A percentile compares a stretch with the other conserved stretches of the same genome.
phyloP scores from a whole-genome alignment of 306 rosid species.

The Ormosia semicastrata region DNA sequence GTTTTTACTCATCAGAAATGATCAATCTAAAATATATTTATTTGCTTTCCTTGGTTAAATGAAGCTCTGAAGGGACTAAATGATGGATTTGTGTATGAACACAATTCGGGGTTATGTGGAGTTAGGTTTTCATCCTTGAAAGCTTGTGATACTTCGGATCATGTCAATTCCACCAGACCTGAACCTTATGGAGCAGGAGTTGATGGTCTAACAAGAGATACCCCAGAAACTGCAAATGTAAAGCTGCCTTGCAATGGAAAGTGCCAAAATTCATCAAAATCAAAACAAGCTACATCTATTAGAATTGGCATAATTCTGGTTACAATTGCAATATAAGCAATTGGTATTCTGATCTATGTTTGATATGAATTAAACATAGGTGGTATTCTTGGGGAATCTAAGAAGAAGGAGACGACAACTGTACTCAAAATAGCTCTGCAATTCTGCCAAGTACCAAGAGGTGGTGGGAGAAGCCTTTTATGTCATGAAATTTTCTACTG shows the following conservation, averaged over 20 bases:
- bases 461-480: constrained; percentile 34
- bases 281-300: constrained; percentile 47
- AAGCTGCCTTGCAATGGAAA: constrained; percentile 49
- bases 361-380: too few species aligned
- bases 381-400: constrained; percentile 1
- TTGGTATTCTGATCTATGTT: constrained; percentile 39
- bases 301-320: constrained; percentile 40
- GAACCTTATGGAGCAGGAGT: neutral
- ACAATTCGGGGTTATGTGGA: too few species aligned
- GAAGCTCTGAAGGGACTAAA: too few species aligned
- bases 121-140: too few species aligned
- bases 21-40: too few species aligned
- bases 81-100: too few species aligned
- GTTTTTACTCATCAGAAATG: too few species aligned
- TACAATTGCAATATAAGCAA: constrained; percentile 44
- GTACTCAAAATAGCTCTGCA: constrained; percentile 19
- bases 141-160: too few species aligned
- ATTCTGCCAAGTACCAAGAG: constrained; percentile 8
- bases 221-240: constrained; percentile 67
- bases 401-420: neutral
- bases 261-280: constrained; percentile 45
- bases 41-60: too few species aligned
- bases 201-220: constrained; percentile 32
- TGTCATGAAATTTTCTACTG: constrained; percentile 20
- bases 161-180: too few species aligned